Percentiles rank a stretch among this genome's conserved stretches.
Evolutionary conservation across 176 grass and related monocot genomes (phyloP).

Genomic region (Saccharum officinarum): DNA sequence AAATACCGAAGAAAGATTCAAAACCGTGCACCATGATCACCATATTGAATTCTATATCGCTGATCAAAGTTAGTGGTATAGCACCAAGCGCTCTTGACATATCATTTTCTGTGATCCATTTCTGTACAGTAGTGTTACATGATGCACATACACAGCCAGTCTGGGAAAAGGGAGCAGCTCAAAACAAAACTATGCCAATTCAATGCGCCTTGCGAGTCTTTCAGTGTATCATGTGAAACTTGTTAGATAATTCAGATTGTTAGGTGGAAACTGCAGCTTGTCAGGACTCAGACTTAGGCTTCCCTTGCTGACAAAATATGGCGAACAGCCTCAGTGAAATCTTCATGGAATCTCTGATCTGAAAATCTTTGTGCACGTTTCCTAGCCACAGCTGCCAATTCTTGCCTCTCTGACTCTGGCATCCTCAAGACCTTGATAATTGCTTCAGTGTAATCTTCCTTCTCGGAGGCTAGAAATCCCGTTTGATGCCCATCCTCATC

Average conservation of each 20-base stretch:
- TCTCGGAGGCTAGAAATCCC: constrained; percentile 66
- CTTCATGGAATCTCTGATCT: constrained; percentile 65
- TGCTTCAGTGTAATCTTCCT: constrained; percentile 74
- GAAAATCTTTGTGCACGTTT: constrained; percentile 89
- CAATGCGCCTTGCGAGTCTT: neutral
- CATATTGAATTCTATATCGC: neutral
- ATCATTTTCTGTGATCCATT: neutral
- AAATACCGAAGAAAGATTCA: neutral
- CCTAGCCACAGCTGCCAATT: constrained; percentile 61
- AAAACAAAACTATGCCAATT: neutral
- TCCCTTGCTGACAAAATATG: constrained; percentile 43
- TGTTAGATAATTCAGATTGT: constrained; percentile 7
- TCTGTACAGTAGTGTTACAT: constrained; percentile 21
- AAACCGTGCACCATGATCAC: neutral
- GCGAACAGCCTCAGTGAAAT: constrained; percentile 59
- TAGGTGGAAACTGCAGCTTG: neutral
- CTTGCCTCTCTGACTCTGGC: constrained; percentile 64
- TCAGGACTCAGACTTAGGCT: neutral
- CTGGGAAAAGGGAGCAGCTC: neutral
- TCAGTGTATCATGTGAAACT: neutral
- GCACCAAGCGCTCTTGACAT: neutral
- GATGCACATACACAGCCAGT: neutral
- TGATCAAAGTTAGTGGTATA: neutral
- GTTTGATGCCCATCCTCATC: constrained; percentile 71
- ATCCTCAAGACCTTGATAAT: constrained; percentile 71